These are phyloP conservation scores for Backusella mclennaniae DNA, from an alignment of 192 early-diverging fungal species.

Conservation along the genomic window DNA sequence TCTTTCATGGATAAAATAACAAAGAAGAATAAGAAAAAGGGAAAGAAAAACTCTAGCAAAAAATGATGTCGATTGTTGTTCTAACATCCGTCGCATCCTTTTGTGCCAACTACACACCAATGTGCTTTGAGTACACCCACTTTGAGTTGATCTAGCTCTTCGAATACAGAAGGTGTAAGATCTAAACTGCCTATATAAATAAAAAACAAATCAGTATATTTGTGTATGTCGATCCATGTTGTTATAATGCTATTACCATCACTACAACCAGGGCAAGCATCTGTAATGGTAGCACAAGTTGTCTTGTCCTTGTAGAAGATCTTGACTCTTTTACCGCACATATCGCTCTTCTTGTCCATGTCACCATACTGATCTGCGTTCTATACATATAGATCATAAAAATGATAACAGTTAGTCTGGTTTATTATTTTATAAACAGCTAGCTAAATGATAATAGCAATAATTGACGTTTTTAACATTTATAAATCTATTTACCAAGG, in stretches of 20 bases:
- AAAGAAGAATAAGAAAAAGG: background rate
- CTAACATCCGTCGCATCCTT: background rate
- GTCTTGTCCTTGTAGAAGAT: constrained; percentile 34
- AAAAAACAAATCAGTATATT: constrained; percentile 1
- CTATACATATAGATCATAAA: constrained; percentile 20
- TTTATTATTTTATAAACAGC: background rate
- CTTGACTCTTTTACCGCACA: constrained; percentile 36
- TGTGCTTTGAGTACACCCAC: background rate
- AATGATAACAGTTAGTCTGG: background rate
- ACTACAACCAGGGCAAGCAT: constrained; percentile 45
- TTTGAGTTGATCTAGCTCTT: background rate
- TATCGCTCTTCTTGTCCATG: constrained; percentile 26
- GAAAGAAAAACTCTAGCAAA: constrained; percentile 5
- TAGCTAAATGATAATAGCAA: constrained; percentile 6
- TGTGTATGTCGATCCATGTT: background rate
- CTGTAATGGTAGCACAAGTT: constrained; percentile 37
- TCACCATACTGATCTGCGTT: constrained; percentile 42
- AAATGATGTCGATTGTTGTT: background rate
- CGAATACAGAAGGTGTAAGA: constrained; percentile 20
- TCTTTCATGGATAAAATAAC: background rate
- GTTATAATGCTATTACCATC: background rate
- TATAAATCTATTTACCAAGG: constrained; percentile 13
- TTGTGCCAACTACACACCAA: background rate
- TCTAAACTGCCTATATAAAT: constrained; percentile 12
- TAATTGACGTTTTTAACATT: background rate